Conservation (phyloP, 495 filamentous ascomycete species). For the Neurospora intermedia region DNA sequence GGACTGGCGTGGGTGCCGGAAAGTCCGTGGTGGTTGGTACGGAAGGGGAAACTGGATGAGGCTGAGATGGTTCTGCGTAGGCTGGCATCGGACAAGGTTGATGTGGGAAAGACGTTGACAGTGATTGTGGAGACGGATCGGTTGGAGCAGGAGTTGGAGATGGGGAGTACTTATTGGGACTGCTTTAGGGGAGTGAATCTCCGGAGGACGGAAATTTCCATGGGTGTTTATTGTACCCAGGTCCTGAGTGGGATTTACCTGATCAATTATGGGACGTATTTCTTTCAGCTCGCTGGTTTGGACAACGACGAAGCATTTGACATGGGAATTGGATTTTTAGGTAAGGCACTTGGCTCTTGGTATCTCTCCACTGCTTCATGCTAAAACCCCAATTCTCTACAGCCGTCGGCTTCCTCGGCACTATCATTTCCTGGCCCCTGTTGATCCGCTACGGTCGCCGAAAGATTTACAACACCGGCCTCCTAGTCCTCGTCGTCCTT, state of each 20-base stretch:
- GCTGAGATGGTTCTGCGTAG: slow-evolving; percentile 36
- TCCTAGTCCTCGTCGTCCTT: slow-evolving; percentile 34
- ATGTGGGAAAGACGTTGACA: slow-evolving; percentile 34
- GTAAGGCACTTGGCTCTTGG: slow-evolving; percentile 14
- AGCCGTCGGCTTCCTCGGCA: slow-evolving; percentile 37
- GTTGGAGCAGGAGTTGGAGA: slow-evolving; percentile 46
- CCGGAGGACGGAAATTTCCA: slow-evolving; percentile 46
- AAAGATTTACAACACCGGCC: slow-evolving; percentile 41
- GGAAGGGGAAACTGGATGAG: slow-evolving; percentile 41
- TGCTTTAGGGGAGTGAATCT: slow-evolving; percentile 45
- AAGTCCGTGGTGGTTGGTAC: slow-evolving; percentile 53
- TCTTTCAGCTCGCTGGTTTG: slow-evolving; percentile 53
- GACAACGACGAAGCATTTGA: slow-evolving; percentile 36
- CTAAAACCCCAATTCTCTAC: background rate
- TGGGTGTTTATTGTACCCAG: slow-evolving; percentile 40
- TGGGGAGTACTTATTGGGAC: slow-evolving; percentile 44
- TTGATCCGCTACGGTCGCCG: slow-evolving; percentile 44
- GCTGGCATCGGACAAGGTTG: slow-evolving; percentile 29
- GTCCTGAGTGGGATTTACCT: slow-evolving; percentile 40
- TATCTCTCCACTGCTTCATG: background rate
- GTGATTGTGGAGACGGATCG: slow-evolving; percentile 54
- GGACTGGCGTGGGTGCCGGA: slow-evolving; percentile 49
- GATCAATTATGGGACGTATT: slow-evolving; percentile 51
- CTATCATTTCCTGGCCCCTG: slow-evolving; percentile 43
- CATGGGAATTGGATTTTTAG: slow-evolving; percentile 39